Conservation (phyloP, 1,139 yeast species). For the Candida buenavistaensis region DNA sequence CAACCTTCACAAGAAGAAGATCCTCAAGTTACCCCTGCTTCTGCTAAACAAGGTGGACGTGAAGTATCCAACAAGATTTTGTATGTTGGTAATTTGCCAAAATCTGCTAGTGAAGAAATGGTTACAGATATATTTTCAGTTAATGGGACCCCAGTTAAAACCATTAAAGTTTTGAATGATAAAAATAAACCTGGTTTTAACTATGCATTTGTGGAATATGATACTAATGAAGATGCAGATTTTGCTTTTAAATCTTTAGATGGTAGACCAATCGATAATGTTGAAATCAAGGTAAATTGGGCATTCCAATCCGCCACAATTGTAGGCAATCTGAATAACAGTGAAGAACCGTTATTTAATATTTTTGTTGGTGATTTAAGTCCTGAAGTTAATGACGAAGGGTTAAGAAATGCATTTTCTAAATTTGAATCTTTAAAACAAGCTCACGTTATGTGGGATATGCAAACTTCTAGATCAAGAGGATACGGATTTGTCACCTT, state of each 20-base stretch:
- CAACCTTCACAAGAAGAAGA: constrained; percentile 5
- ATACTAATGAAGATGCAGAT: constrained; percentile 56
- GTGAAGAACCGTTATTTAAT: constrained; percentile 57
- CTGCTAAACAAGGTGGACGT: constrained; percentile 79
- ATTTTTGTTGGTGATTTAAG: constrained; percentile 87
- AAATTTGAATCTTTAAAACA: constrained; percentile 64
- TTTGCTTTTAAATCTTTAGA: constrained; percentile 62
- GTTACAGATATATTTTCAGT: constrained; percentile 62
- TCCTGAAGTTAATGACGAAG: constrained; percentile 79
- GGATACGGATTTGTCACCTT: constrained; percentile 95
- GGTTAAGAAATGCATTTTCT: constrained; percentile 59
- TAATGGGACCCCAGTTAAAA: constrained; percentile 54
- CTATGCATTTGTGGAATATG: constrained; percentile 84
- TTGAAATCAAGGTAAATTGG: constrained; percentile 69
- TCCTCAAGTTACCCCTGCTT: constrained; percentile 46
- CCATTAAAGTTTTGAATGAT: constrained; percentile 71
- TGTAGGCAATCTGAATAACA: constrained; percentile 37
- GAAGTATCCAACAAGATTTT: constrained; percentile 71
- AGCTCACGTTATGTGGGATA: constrained; percentile 97
- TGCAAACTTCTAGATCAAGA: constrained; percentile 88
- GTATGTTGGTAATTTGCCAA: constrained; percentile 75
- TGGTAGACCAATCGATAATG: constrained; percentile 53
- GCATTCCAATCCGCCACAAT: constrained; percentile 69
- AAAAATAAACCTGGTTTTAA: constrained; percentile 73
- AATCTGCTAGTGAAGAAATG: constrained; percentile 61